Base-by-base conservation (phyloP, 1,284 basidiomycete genomes). In the Pascua sp. region DNA sequence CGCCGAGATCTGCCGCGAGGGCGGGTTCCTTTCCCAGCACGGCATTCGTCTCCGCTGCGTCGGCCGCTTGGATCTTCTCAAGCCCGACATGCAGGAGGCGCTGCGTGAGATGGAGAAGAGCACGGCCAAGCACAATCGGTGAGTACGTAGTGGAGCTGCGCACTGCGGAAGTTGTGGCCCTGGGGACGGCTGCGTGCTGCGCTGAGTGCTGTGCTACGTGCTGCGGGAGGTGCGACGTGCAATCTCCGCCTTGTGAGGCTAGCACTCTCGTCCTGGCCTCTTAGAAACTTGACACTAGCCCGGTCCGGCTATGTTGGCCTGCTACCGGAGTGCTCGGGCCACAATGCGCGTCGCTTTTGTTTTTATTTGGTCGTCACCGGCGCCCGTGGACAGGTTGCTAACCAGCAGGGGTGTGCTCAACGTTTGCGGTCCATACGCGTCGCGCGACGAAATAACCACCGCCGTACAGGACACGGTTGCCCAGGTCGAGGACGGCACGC, bases 401-500 rank as follows among this genome's bases (percentile, higher is more conserved):
- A 32, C 24, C 46, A 37, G 24, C 52, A 95, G 91, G 42, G 88
- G 90, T 1, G 88, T 94, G 40, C 81, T 99, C 46, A 98, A 99
- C 68, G 81, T 99, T 12, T 95, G 91, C 77, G 93, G 95, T 80
- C 90, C 96, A 0, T 99, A 98, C 70, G 83, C 91, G 1, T 89
- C 92, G 3, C 83, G 88, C 43, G 91, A 98, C 70, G 96, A 99
- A 77, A 95, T 98, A 12, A 83, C 89, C 7, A 83, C 84, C 0
- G 88, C 93, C 0, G 83, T 94, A 1, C 78, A 85, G 62, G 78
- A 78, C 0, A 81, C 82, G 12, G 80, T 92, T 11, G 77, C 79
- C 10, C 71, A 81, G 8, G 80, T 83, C 5, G 64, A 85, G 17
- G 68, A 78, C 11, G 45, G 45, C n/a, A 18, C 4, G 18, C 18